Evolutionary conservation across 2,329 filamentous ascomycete genomes (phyloP).

Genomic region (Onygenales sp.): DNA sequence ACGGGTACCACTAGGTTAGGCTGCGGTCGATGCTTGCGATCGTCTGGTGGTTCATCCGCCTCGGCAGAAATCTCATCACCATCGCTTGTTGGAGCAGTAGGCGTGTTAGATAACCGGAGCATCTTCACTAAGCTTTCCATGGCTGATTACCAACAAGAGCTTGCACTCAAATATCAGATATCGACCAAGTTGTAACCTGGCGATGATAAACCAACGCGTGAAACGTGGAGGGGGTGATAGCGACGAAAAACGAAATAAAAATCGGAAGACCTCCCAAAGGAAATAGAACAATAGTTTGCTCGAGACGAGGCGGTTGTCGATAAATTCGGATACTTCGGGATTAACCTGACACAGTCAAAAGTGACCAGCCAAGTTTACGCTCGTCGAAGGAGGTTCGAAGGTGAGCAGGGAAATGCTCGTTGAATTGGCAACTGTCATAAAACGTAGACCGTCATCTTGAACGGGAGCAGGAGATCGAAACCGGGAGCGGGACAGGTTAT

Average conservation of each 20-base stretch:
- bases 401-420: constrained; percentile 21
- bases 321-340: not conserved
- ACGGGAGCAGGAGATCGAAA: constrained; percentile 3
- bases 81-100: constrained; percentile 25
- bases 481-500: not conserved
- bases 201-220: not conserved
- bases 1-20: constrained; percentile 17
- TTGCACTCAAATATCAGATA: not conserved
- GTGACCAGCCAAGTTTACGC: not conserved
- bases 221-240: not conserved
- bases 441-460: constrained; percentile 28
- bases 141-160: not conserved
- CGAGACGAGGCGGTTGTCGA: not conserved
- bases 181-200: not conserved
- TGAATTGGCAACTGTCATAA: constrained; percentile 34
- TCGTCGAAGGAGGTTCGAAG: not conserved
- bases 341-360: not conserved
- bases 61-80: constrained; percentile 64
- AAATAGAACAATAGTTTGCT: not conserved
- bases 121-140: constrained; percentile 23
- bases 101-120: constrained; percentile 33
- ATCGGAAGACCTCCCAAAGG: not conserved
- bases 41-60: constrained; percentile 80
- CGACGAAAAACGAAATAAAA: not conserved
- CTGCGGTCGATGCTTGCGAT: constrained; percentile 6